Evolutionary conservation across 768 basidiomycete genomes (phyloP).

Genomic region (Calvatia gigantea): DNA sequence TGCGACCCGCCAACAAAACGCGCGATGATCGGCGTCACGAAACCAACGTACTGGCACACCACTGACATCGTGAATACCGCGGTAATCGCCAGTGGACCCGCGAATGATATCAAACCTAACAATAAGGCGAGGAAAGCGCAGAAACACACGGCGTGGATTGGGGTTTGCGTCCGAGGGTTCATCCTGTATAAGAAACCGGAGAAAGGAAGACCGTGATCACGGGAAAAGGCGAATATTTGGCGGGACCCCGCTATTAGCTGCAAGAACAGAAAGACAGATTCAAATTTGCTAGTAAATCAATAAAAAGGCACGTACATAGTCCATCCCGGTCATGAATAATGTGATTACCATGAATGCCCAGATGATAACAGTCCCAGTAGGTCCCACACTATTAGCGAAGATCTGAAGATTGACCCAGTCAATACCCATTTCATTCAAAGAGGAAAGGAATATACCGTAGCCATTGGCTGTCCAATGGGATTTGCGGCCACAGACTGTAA

Average conservation of each 20-base stretch:
- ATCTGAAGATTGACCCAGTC: constrained; percentile 26
- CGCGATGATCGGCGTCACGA: constrained; percentile 50
- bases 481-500: constrained; percentile 33
- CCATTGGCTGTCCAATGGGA: constrained; percentile 53
- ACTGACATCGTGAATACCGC: constrained; percentile 53
- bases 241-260: constrained; percentile 33
- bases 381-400: constrained; percentile 46
- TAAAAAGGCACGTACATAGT: constrained; percentile 32
- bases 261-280: not conserved
- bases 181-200: constrained; percentile 58
- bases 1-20: constrained; percentile 43
- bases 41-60: constrained; percentile 43
- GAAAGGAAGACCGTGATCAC: constrained; percentile 64
- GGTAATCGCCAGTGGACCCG: constrained; percentile 53
- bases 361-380: constrained; percentile 30
- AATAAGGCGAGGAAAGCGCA: constrained; percentile 42
- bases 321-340: constrained; percentile 55
- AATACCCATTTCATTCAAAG: not conserved
- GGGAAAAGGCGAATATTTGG: constrained; percentile 67
- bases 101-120: constrained; percentile 60
- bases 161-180: constrained; percentile 51
- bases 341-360: constrained; percentile 36
- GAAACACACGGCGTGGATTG: constrained; percentile 57
- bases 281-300: not conserved
- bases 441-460: constrained; percentile 18